phyloP scores from a whole-genome alignment of 768 basidiomycete genomes.

The Rhodotorula graminis region DNA sequence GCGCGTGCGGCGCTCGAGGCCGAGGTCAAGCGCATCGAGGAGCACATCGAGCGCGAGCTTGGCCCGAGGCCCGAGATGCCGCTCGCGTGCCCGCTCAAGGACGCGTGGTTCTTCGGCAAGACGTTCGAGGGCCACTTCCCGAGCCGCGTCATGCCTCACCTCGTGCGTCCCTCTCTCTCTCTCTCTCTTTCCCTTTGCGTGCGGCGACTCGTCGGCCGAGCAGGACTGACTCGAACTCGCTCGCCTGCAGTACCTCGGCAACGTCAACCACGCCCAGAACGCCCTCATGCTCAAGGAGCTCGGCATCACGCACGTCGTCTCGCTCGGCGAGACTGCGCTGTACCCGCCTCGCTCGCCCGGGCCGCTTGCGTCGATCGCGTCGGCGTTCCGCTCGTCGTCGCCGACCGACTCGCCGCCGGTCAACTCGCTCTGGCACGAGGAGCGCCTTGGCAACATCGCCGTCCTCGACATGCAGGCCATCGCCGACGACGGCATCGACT shows the following conservation, averaged over 20 bases:
- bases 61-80: conserved; percentile 10
- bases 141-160: conserved; percentile 80
- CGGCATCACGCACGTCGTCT: conserved; percentile 94
- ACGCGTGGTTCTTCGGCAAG: conserved; percentile 90
- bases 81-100: conserved; percentile 55
- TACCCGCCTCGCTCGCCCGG: conserved; percentile 58
- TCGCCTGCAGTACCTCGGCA: conserved; percentile 36
- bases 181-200: neutral
- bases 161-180: conserved; percentile 54
- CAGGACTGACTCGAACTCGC: neutral
- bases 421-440: conserved; percentile 77
- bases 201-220: neutral
- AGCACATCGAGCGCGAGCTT: neutral
- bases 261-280: conserved; percentile 85
- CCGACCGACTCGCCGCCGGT: neutral
- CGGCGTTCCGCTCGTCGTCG: conserved; percentile 22
- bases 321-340: conserved; percentile 90
- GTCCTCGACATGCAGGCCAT: conserved; percentile 73
- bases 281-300: conserved; percentile 93
- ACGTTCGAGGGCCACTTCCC: conserved; percentile 95
- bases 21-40: neutral
- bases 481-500: conserved; percentile 87
- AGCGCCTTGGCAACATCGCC: conserved; percentile 80
- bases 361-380: conserved; percentile 24
- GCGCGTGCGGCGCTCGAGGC: neutral